A percentile compares a stretch with the other conserved stretches of the same genome.
These are phyloP conservation scores for Amanita subjunquillea DNA, from an alignment of 768 basidiomycete genomes.

Conservation along the genomic window DNA sequence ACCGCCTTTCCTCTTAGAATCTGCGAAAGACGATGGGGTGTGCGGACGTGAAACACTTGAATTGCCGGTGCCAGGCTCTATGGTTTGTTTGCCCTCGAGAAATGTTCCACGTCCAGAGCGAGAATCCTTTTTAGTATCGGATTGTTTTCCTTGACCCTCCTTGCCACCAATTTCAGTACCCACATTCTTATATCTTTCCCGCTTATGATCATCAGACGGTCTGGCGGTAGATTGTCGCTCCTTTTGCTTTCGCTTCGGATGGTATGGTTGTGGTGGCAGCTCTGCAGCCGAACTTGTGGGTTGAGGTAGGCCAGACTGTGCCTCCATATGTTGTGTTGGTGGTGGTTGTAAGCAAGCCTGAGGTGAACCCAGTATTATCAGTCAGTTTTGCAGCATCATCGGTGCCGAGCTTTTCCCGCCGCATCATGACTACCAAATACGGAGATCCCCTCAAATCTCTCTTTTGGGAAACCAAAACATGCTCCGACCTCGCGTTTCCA, in stretches of 20 bases:
- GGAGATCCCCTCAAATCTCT: no score
- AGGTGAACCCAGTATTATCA: no score
- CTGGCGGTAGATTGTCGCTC: not conserved
- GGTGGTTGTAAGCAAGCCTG: not conserved
- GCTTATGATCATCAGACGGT: not conserved
- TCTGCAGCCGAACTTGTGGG: not conserved
- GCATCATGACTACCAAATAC: no score
- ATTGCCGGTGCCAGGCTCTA: no score
- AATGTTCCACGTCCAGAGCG: not conserved
- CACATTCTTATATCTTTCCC: not conserved
- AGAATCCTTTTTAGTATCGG: not conserved
- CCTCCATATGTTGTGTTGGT: not conserved
- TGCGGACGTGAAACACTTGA: no score
- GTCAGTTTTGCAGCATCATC: no score
- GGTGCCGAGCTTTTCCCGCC: no score
- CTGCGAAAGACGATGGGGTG: not conserved
- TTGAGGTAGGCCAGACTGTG: not conserved
- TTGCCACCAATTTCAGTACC: not conserved
- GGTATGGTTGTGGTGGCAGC: not conserved
- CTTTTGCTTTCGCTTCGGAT: not conserved
- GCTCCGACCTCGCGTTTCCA: no score
- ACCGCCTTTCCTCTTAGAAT: not conserved
- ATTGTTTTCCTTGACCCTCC: not conserved
- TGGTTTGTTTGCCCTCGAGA: not conserved
- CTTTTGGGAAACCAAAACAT: no score